A percentile compares a stretch with the other conserved stretches of the same genome.
Evolutionary conservation across 768 basidiomycete genomes (phyloP).

Genomic region (Kwoniella shandongensis): DNA sequence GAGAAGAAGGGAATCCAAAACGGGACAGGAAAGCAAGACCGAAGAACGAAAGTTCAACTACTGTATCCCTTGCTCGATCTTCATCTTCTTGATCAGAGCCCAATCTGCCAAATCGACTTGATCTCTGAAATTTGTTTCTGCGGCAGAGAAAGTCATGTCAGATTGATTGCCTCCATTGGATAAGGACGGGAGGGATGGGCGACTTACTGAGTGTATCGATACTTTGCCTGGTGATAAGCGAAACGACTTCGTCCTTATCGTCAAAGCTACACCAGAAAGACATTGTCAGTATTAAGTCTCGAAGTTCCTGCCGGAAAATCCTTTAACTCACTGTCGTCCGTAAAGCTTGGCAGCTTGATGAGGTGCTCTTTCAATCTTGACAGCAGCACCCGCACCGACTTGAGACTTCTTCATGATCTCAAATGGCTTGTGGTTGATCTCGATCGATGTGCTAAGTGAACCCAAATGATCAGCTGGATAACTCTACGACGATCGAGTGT

Average conservation of each 20-base stretch:
- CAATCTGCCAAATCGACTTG: slow-evolving; percentile 91
- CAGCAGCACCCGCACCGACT: slow-evolving; percentile 92
- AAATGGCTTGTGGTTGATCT: slow-evolving; percentile 89
- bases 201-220: slow-evolving; percentile 88
- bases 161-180: background rate
- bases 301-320: background rate
- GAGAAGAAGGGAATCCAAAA: background rate
- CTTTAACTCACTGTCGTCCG: slow-evolving; percentile 70
- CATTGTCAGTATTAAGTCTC: background rate
- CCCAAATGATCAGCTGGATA: slow-evolving; percentile 16
- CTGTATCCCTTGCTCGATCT: slow-evolving; percentile 44
- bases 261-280: slow-evolving; percentile 44
- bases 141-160: slow-evolving; percentile 12
- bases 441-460: slow-evolving; percentile 76
- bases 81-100: slow-evolving; percentile 72
- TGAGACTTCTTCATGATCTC: slow-evolving; percentile 92
- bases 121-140: slow-evolving; percentile 76
- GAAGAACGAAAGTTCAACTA: slow-evolving; percentile 6
- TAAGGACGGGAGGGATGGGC: background rate
- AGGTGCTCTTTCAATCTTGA: slow-evolving; percentile 97
- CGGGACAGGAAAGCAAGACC: background rate
- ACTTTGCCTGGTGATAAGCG: slow-evolving; percentile 84
- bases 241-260: slow-evolving; percentile 90
- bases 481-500: background rate
- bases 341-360: slow-evolving; percentile 95